Percentiles rank a stretch among this genome's conserved stretches.
phyloP scores from a whole-genome alignment of 179 eudicot genomes.

The Camellia oleifera region DNA sequence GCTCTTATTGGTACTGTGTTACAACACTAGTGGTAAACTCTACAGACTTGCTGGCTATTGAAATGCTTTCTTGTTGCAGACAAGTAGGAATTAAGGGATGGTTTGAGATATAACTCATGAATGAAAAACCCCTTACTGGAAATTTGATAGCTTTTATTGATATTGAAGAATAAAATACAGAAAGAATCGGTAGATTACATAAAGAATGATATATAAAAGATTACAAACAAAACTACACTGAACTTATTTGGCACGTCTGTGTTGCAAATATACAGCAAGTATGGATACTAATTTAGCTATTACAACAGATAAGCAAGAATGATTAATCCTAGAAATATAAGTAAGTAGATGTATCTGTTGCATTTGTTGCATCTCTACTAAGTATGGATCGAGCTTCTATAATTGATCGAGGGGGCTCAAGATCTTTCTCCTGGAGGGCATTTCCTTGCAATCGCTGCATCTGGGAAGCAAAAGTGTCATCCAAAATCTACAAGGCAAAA shows the following conservation, averaged over 20 bases:
- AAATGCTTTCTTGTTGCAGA: too few species aligned
- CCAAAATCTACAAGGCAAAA: slow-evolving; percentile 50
- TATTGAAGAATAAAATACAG: background rate
- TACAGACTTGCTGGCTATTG: too few species aligned
- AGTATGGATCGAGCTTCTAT: slow-evolving; percentile 82
- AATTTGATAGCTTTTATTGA: slow-evolving; percentile 4
- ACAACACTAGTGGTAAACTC: too few species aligned
- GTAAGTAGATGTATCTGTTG: slow-evolving; percentile 51
- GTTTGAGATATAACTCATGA: background rate
- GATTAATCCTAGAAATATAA: slow-evolving; percentile 35
- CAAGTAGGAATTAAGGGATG: too few species aligned
- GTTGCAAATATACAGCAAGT: too few species aligned
- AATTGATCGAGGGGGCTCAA: slow-evolving; percentile 78
- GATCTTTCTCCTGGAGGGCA: slow-evolving; percentile 69
- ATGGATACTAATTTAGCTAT: background rate
- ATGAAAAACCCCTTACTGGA: background rate
- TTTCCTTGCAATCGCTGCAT: slow-evolving; percentile 86
- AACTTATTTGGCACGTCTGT: background rate
- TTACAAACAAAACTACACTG: background rate
- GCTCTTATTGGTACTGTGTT: too few species aligned
- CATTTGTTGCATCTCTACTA: slow-evolving; percentile 60
- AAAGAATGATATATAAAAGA: background rate
- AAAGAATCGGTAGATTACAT: background rate
- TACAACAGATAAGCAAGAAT: background rate
- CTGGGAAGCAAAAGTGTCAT: slow-evolving; percentile 78